Conservation (phyloP, 73 alveolate genomes). For the Paraurostyla sp. region DNA sequence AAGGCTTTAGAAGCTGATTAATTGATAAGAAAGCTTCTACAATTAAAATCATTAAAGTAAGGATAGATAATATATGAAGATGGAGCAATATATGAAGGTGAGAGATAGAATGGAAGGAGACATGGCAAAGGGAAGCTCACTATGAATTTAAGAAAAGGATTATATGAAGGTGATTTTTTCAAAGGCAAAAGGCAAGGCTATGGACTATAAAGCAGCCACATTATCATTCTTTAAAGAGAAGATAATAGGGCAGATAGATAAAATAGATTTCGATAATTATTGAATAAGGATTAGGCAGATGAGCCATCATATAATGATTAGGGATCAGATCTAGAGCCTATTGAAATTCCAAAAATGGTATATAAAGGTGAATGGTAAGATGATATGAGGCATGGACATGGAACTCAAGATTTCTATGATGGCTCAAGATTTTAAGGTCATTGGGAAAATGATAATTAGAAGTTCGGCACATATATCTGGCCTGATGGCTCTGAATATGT, state of each 20-base stretch:
- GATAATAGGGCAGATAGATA: no score
- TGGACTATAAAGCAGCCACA: constrained; percentile 25
- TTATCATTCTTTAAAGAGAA: not conserved
- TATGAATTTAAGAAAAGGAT: not conserved
- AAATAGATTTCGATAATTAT: no score
- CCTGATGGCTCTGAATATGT: constrained; percentile 56
- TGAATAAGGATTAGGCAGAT: no score
- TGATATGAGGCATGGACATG: constrained; percentile 80
- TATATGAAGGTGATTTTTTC: constrained; percentile 36
- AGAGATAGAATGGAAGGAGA: not conserved
- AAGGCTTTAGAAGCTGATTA: not conserved
- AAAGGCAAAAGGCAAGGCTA: constrained; percentile 42
- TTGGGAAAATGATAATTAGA: constrained; percentile 85
- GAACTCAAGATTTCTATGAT: constrained; percentile 76
- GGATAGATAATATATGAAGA: constrained; percentile 35
- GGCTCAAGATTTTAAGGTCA: constrained; percentile 94
- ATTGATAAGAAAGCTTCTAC: not conserved
- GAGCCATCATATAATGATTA: no score
- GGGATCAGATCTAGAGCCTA: no score
- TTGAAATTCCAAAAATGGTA: constrained; percentile 12
- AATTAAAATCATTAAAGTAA: not conserved
- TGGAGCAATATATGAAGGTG: constrained; percentile 31
- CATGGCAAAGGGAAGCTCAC: constrained; percentile 39
- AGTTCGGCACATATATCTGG: constrained; percentile 57
- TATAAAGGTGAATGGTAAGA: constrained; percentile 88